Conservation (phyloP, 202 grass and related monocot species). For the Schoenoplectus tabernaemontani region DNA sequence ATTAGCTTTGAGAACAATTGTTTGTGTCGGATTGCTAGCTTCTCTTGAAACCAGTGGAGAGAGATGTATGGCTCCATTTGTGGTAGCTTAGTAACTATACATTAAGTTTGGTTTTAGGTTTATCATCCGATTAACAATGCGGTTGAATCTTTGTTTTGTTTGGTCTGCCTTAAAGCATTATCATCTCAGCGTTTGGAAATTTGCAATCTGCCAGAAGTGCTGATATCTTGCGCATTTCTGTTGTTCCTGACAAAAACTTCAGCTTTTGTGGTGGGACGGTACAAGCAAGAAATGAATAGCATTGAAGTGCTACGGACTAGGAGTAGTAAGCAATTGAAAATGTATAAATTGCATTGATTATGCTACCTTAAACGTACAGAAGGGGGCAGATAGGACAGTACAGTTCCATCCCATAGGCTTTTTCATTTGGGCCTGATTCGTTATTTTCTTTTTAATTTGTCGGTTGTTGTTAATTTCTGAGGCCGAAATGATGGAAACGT, state of each 20-base stretch:
- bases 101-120: neutral
- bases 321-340: too few relatives aligned
- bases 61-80: neutral
- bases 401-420: neutral
- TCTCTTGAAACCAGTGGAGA: slow-evolving; percentile 3
- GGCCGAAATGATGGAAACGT: neutral
- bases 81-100: slow-evolving; percentile 1
- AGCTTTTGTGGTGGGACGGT: too few relatives aligned
- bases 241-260: too few relatives aligned
- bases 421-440: neutral
- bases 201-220: too few relatives aligned
- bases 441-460: too few relatives aligned
- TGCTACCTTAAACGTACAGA: too few relatives aligned
- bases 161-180: neutral
- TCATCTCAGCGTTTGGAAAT: too few relatives aligned
- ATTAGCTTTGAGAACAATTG: neutral
- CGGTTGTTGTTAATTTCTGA: neutral
- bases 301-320: too few relatives aligned
- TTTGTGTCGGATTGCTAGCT: neutral
- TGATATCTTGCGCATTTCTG: too few relatives aligned
- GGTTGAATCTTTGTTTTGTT: neutral
- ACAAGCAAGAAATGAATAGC: too few relatives aligned
- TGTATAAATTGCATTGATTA: neutral
- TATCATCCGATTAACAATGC: neutral
- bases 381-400: too few relatives aligned